These are phyloP conservation scores for Gracilaria domingensis DNA, from an alignment of 23 red algal species.

Conservation along the genomic window DNA sequence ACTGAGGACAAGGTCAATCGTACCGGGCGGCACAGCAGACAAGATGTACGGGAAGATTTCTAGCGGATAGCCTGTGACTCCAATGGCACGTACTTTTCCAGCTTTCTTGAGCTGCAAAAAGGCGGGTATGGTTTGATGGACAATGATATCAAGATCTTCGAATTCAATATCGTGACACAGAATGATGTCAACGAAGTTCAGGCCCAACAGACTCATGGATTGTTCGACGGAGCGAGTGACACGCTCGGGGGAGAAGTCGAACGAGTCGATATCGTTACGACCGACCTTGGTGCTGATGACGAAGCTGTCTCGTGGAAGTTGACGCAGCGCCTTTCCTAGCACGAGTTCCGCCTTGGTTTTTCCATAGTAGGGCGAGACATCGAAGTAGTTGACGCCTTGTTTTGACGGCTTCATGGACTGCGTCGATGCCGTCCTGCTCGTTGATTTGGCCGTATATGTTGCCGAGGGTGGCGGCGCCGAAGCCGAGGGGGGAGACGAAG, in stretches of 20 bases:
- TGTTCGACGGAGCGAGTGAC: slow-evolving; percentile 82
- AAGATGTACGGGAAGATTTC: slow-evolving; percentile 83
- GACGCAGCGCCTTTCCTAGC: slow-evolving; percentile 80
- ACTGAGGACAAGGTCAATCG: slow-evolving; percentile 80
- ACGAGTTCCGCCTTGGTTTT: slow-evolving; percentile 86
- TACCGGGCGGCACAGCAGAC: slow-evolving; percentile 26
- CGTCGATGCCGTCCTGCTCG: slow-evolving; percentile 79
- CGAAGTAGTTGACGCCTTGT: slow-evolving; percentile 95
- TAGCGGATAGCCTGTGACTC: slow-evolving; percentile 93
- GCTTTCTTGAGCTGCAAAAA: slow-evolving; percentile 61
- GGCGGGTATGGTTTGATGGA: slow-evolving; percentile 81
- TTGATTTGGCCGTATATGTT: slow-evolving; percentile 81
- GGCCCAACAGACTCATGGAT: slow-evolving; percentile 76
- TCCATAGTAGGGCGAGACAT: slow-evolving; percentile 95
- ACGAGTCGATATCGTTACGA: slow-evolving; percentile 80
- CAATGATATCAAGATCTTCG: slow-evolving; percentile 80
- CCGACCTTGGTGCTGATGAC: slow-evolving; percentile 97
- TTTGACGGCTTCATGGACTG: slow-evolving; percentile 85
- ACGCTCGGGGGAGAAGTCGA: slow-evolving; percentile 92
- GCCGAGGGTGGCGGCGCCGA: slow-evolving; percentile 95
- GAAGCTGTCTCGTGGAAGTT: slow-evolving; percentile 88
- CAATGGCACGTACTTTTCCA: slow-evolving; percentile 87
- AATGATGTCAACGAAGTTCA: slow-evolving; percentile 89
- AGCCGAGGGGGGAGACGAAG: slow-evolving; percentile 85
- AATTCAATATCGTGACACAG: slow-evolving; percentile 99